Conservation (phyloP, 2,329 filamentous ascomycete genomes). For the Sarocladium oryzae region DNA sequence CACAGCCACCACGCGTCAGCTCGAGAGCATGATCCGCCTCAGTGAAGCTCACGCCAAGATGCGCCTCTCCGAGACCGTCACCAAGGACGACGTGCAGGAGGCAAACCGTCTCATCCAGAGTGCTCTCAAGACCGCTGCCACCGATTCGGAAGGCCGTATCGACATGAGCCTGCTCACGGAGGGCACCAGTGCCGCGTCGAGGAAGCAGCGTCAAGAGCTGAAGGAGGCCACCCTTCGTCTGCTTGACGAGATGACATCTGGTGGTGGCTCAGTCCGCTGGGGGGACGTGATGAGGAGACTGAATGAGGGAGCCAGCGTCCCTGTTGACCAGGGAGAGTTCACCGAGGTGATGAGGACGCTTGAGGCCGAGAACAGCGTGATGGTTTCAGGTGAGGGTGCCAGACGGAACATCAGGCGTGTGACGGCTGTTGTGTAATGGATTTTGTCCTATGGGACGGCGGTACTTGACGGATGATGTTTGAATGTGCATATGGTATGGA, state of each 20-base stretch:
- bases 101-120: slow-evolving; percentile 88
- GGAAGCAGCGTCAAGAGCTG: slow-evolving; percentile 74
- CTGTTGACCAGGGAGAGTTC: slow-evolving; percentile 75
- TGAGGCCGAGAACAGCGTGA: slow-evolving; percentile 78
- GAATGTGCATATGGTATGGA: background rate
- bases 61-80: slow-evolving; percentile 74
- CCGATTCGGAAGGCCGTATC: slow-evolving; percentile 84
- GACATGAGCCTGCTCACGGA: slow-evolving; percentile 96
- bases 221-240: slow-evolving; percentile 70
- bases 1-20: slow-evolving; percentile 91
- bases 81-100: slow-evolving; percentile 76
- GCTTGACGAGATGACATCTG: slow-evolving; percentile 72
- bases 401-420: slow-evolving; percentile 77
- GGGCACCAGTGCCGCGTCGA: slow-evolving; percentile 83
- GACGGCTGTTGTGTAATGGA: slow-evolving; percentile 37
- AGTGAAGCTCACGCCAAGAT: slow-evolving; percentile 97
- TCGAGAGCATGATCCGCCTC: slow-evolving; percentile 98
- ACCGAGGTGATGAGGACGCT: slow-evolving; percentile 71
- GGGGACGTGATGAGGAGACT: slow-evolving; percentile 70
- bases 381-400: slow-evolving; percentile 76
- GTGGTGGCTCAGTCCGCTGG: slow-evolving; percentile 64
- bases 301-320: slow-evolving; percentile 61
- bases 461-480: slow-evolving; percentile 11
- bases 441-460: background rate
- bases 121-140: slow-evolving; percentile 95